A percentile compares a stretch with the other conserved stretches of the same genome.
These are phyloP conservation scores for Ophiostoma australiae DNA, from an alignment of 2,329 filamentous ascomycete species.

Conservation along the genomic window DNA sequence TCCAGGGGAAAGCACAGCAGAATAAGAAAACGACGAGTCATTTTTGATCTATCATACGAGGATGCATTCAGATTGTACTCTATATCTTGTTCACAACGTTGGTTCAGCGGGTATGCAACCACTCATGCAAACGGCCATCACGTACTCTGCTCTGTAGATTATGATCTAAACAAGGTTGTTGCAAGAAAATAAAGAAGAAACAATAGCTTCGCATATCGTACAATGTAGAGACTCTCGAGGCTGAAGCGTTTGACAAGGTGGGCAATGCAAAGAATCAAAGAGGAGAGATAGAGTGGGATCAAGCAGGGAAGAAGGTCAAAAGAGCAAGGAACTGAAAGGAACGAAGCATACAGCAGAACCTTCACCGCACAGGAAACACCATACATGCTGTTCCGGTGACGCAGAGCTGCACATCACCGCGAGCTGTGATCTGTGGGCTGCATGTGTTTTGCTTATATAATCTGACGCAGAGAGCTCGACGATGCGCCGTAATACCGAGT, in stretches of 20 bases:
- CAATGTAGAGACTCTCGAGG: too few species aligned
- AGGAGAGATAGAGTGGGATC: too few species aligned
- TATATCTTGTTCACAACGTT: background rate
- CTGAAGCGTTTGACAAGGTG: too few species aligned
- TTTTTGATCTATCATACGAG: constrained; percentile 22
- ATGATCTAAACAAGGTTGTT: too few species aligned
- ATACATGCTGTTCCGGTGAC: background rate
- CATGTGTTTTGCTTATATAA: background rate
- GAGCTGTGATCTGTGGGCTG: background rate
- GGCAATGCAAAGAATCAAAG: too few species aligned
- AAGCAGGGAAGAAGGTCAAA: background rate
- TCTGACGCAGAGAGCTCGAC: background rate
- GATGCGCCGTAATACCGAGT: too few species aligned
- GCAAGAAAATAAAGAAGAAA: too few species aligned
- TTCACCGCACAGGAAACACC: background rate
- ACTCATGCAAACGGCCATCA: background rate
- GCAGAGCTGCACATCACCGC: background rate
- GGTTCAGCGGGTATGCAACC: background rate
- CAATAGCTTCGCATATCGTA: too few species aligned
- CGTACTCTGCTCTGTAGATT: too few species aligned
- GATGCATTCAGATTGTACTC: background rate
- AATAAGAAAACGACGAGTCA: constrained; percentile 19
- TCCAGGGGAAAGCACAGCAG: background rate
- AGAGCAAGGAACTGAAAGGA: background rate
- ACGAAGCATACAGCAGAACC: background rate